Evolutionary conservation across 2,329 filamentous ascomycete genomes (phyloP).

Genomic region (Clonostachys rhizophaga): DNA sequence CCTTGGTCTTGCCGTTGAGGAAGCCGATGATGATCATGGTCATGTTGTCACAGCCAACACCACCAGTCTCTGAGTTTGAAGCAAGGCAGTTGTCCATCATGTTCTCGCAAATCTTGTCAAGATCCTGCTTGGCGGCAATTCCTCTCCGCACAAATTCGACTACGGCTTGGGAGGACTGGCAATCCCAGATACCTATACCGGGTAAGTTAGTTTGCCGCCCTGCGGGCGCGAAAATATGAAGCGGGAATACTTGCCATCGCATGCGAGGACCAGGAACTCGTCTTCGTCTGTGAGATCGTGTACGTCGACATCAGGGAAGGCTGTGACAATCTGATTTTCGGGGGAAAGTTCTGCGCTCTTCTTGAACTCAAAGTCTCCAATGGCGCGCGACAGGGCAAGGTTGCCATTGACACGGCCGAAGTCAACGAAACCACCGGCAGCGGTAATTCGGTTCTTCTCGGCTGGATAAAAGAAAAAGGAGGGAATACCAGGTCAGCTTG

Average conservation of each 20-base stretch:
- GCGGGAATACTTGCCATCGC: slow-evolving; percentile 64
- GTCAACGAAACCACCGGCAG: slow-evolving; percentile 95
- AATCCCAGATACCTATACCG: slow-evolving; percentile 91
- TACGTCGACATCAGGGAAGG: slow-evolving; percentile 87
- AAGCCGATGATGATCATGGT: slow-evolving; percentile 92
- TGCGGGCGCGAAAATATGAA: neutral
- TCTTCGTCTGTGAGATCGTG: slow-evolving; percentile 91
- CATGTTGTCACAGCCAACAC: slow-evolving; percentile 99
- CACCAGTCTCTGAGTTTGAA: slow-evolving; percentile 95
- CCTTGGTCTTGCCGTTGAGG: slow-evolving; percentile 86
- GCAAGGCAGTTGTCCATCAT: slow-evolving; percentile 99
- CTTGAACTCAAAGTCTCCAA: slow-evolving; percentile 99
- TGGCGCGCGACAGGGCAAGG: slow-evolving; percentile 90
- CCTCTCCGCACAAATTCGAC: slow-evolving; percentile 95
- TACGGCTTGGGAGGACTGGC: slow-evolving; percentile 95
- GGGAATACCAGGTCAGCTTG: neutral
- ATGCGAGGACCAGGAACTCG: slow-evolving; percentile 90
- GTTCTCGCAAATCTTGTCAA: slow-evolving; percentile 96
- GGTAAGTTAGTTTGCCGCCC: slow-evolving; percentile 10
- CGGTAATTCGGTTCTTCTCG: slow-evolving; percentile 93
- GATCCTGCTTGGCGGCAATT: slow-evolving; percentile 92
- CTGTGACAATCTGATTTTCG: slow-evolving; percentile 98
- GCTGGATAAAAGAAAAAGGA: slow-evolving; percentile 40
- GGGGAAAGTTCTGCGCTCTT: slow-evolving; percentile 95
- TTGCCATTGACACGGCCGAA: slow-evolving; percentile 99